A percentile compares a stretch with the other conserved stretches of the same genome.
phyloP scores from a whole-genome alignment of 331 rosid genomes.

The Ulmus americana region DNA sequence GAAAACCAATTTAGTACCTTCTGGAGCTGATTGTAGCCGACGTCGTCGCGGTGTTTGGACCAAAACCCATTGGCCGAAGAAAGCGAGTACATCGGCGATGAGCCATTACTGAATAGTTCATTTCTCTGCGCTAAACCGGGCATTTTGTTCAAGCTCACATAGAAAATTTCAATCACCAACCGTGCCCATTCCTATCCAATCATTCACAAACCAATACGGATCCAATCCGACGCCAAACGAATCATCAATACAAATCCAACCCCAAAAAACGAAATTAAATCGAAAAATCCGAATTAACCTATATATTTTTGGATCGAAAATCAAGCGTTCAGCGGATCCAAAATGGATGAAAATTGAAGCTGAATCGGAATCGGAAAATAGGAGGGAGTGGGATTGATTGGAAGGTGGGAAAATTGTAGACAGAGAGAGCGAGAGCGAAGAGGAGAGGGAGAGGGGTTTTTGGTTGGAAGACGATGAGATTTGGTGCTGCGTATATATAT shows the following conservation, averaged over 20 bases:
- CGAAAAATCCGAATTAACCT: slow-evolving; percentile 14
- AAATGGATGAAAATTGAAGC: slow-evolving; percentile 16
- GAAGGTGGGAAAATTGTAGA: slow-evolving; percentile 14
- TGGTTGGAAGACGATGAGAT: slow-evolving; percentile 61
- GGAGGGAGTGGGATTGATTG: slow-evolving; percentile 14
- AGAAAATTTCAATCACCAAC: slow-evolving; percentile 37
- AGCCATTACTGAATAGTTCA: slow-evolving; percentile 59
- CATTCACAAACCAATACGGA: slow-evolving; percentile 16
- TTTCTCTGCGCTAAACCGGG: slow-evolving; percentile 72
- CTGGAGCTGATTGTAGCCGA: slow-evolving; percentile 75
- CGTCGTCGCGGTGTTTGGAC: slow-evolving; percentile 71
- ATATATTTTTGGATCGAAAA: slow-evolving; percentile 43
- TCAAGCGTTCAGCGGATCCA: slow-evolving; percentile 22
- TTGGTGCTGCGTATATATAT: slow-evolving; percentile 48
- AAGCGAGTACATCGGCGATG: slow-evolving; percentile 48
- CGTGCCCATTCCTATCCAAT: slow-evolving; percentile 29
- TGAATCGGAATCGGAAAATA: slow-evolving; percentile 25
- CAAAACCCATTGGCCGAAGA: slow-evolving; percentile 66
- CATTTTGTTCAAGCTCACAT: slow-evolving; percentile 54
- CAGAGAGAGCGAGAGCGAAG: slow-evolving; percentile 30
- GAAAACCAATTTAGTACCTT: slow-evolving; percentile 45
- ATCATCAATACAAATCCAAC: slow-evolving; percentile 29
- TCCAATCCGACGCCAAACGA: slow-evolving; percentile 36
- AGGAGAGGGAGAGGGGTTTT: slow-evolving; percentile 39
- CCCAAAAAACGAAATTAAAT: not conserved